Conservation (phyloP, 257 asterid genomes). For the Ligustrum vulgare region DNA sequence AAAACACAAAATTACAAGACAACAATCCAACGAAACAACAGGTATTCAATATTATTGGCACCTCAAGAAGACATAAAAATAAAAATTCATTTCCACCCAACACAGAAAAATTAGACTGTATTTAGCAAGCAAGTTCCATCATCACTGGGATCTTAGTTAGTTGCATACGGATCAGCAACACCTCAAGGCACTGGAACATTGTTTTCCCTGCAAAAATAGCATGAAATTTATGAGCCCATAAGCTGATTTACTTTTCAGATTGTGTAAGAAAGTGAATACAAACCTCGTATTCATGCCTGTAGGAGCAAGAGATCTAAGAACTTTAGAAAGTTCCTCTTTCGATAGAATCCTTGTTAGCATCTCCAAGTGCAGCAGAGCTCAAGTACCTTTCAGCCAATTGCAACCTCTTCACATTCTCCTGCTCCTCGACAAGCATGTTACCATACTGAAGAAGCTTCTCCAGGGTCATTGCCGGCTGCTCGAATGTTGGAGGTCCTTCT, state of each 20-base stretch:
- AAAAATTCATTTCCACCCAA: background rate
- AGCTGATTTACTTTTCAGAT: too few relatives aligned
- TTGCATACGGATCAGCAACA: slow-evolving; percentile 39
- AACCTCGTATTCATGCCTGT: slow-evolving; percentile 16
- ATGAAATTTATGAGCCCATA: background rate
- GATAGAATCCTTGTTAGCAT: slow-evolving; percentile 59
- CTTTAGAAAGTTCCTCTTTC: slow-evolving; percentile 41
- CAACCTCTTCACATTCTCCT: slow-evolving; percentile 68
- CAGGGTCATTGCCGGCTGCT: slow-evolving; percentile 56
- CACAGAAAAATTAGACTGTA: slow-evolving; percentile 11
- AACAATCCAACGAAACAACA: slow-evolving; percentile 12
- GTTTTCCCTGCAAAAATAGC: slow-evolving; percentile 43
- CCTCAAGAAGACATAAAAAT: background rate
- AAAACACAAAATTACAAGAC: slow-evolving; percentile 27
- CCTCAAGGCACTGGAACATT: slow-evolving; percentile 45
- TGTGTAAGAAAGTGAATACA: background rate
- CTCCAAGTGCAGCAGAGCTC: slow-evolving; percentile 61
- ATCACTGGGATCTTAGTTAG: slow-evolving; percentile 52
- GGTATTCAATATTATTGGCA: slow-evolving; percentile 10
- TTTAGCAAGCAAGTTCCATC: slow-evolving; percentile 36
- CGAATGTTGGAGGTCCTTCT: slow-evolving; percentile 46
- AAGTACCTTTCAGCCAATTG: slow-evolving; percentile 52
- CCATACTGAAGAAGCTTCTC: slow-evolving; percentile 57
- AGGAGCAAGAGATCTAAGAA: slow-evolving; percentile 19
- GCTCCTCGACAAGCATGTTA: slow-evolving; percentile 52